A percentile compares a stretch with the other conserved stretches of the same genome.
These are phyloP conservation scores for Calycina herbarum DNA, from an alignment of 2,329 filamentous ascomycete genomes.

Conservation along the genomic window DNA sequence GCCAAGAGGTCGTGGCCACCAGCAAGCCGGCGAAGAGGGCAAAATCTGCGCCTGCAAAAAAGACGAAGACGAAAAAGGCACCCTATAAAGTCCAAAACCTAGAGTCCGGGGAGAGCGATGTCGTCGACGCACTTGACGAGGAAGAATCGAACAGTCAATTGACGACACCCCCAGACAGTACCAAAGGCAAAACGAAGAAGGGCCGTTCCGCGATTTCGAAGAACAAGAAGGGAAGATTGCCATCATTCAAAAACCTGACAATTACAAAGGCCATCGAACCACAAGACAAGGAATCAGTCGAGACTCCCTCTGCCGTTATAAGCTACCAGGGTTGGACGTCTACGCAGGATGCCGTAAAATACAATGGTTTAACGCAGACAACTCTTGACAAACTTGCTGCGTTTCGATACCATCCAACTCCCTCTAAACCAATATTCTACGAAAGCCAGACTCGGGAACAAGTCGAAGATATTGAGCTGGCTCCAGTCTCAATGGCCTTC, in stretches of 20 bases:
- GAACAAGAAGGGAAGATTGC: slow-evolving; percentile 14
- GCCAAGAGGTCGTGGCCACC: slow-evolving; percentile 8
- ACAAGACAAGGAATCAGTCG: slow-evolving; percentile 9
- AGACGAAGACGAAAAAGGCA: slow-evolving; percentile 16
- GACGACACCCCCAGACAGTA: slow-evolving; percentile 19
- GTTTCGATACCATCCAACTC: slow-evolving; percentile 22
- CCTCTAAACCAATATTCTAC: not conserved
- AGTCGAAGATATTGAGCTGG: not conserved
- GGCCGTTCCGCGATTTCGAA: slow-evolving; percentile 12
- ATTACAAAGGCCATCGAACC: slow-evolving; percentile 28
- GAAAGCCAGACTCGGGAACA: not conserved
- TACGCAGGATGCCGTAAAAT: slow-evolving; percentile 32
- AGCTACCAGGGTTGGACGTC: slow-evolving; percentile 30
- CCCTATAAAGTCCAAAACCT: not conserved
- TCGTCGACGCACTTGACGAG: not conserved
- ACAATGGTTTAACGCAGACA: slow-evolving; percentile 25
- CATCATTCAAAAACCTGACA: slow-evolving; percentile 26
- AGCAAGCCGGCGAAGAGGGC: slow-evolving; percentile 20
- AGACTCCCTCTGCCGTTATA: slow-evolving; percentile 15
- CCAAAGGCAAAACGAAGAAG: slow-evolving; percentile 17
- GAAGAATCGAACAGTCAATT: slow-evolving; percentile 18
- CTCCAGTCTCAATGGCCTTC: not conserved
- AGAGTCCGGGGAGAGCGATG: not conserved
- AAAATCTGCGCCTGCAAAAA: slow-evolving; percentile 22
- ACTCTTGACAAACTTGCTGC: slow-evolving; percentile 33